These are phyloP conservation scores for Lophiotrema nucula DNA, from an alignment of 495 filamentous ascomycete species.

Conservation along the genomic window DNA sequence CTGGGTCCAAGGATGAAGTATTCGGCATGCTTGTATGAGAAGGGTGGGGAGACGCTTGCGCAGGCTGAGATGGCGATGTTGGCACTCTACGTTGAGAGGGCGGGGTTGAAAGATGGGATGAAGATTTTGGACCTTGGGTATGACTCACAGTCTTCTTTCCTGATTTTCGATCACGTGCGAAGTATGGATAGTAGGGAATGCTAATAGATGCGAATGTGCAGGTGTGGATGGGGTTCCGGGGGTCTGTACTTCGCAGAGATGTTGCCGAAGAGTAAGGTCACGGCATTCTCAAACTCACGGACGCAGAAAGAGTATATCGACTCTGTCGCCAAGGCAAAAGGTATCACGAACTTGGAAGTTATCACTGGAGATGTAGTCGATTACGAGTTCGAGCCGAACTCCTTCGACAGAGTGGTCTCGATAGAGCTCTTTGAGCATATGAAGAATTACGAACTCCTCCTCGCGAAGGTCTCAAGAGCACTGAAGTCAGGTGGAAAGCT, in stretches of 20 bases:
- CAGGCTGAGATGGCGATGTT: conserved; percentile 68
- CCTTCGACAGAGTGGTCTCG: conserved; percentile 60
- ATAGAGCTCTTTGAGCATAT: conserved; percentile 73
- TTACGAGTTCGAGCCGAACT: conserved; percentile 55
- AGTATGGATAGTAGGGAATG: neutral
- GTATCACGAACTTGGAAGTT: conserved; percentile 55
- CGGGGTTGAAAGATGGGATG: conserved; percentile 56
- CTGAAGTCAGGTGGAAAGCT: conserved; percentile 60
- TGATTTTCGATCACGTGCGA: neutral
- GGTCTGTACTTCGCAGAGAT: conserved; percentile 60
- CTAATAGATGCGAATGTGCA: conserved; percentile 37
- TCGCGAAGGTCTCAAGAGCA: conserved; percentile 57
- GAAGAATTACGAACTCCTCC: conserved; percentile 67
- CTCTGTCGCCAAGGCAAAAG: conserved; percentile 50
- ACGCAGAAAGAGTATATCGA: conserved; percentile 66
- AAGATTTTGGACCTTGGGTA: conserved; percentile 63
- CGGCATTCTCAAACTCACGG: conserved; percentile 63
- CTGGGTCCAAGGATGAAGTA: conserved; percentile 68
- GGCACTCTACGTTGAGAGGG: conserved; percentile 56
- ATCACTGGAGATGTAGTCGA: conserved; percentile 61
- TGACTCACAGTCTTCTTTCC: neutral
- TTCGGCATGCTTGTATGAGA: conserved; percentile 57
- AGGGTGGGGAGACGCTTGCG: conserved; percentile 54
- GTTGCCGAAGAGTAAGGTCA: conserved; percentile 57
- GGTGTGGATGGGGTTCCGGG: conserved; percentile 65